Conservation (phyloP, 2,329 filamentous ascomycete species). For the Myriosclerotinia scirpicola region DNA sequence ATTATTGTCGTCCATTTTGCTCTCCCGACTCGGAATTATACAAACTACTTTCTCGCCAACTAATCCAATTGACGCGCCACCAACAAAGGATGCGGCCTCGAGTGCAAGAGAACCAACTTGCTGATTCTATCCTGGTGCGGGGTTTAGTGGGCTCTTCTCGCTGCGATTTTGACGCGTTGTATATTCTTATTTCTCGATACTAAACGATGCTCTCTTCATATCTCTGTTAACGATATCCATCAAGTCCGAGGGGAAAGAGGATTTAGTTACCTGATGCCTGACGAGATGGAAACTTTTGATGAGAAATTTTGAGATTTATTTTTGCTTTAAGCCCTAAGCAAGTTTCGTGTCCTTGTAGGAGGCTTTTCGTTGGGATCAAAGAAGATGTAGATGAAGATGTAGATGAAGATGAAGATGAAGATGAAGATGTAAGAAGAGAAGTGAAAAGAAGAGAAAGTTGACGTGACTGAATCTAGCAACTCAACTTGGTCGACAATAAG, state of each 20-base stretch:
- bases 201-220: not conserved
- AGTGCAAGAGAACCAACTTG: constrained; percentile 66
- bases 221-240: constrained; percentile 14
- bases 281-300: not conserved
- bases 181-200: constrained; percentile 15
- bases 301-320: constrained; percentile 20
- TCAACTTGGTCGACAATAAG: constrained; percentile 17
- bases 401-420: no score
- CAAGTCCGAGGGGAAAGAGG: not conserved
- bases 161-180: constrained; percentile 14
- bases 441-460: not conserved
- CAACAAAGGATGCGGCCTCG: constrained; percentile 63
- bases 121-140: constrained; percentile 37
- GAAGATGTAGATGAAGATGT: not conserved
- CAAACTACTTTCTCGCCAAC: constrained; percentile 54
- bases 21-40: constrained; percentile 46
- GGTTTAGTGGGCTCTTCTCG: constrained; percentile 1
- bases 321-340: constrained; percentile 3
- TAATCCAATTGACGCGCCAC: constrained; percentile 63
- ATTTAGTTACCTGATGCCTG: constrained; percentile 9
- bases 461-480: not conserved
- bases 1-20: constrained; percentile 77
- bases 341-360: not conserved
- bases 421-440: constrained; percentile 3
- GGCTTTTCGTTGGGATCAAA: not conserved